Evolutionary conservation across 495 filamentous ascomycete species (phyloP).

Genomic region (Collariella sp.): DNA sequence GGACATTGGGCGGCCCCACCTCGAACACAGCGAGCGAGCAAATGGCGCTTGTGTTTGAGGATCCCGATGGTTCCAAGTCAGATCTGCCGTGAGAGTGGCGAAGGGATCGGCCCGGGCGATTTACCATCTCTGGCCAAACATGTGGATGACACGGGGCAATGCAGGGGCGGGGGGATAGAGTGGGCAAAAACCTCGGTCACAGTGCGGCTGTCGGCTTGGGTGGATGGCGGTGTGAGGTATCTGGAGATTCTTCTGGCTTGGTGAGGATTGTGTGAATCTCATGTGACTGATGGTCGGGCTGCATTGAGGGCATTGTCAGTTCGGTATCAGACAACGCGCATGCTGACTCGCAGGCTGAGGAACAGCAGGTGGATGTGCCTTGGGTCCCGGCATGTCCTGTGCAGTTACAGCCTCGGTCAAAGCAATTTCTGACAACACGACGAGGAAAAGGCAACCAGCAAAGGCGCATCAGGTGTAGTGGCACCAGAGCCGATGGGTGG

Average conservation of each 20-base stretch:
- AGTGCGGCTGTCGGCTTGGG: not conserved
- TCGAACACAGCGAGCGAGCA: not conserved
- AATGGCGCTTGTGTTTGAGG: not conserved
- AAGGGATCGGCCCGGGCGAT: slow-evolving; percentile 3
- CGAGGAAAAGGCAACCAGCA: not conserved
- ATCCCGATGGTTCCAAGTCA: not conserved
- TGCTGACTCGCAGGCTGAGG: not conserved
- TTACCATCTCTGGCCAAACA: not conserved
- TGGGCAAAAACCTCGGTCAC: too few species aligned
- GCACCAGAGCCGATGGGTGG: not conserved
- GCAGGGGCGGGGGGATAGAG: not conserved
- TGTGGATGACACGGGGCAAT: slow-evolving; percentile 3
- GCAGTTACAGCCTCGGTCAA: not conserved
- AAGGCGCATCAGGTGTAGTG: slow-evolving; percentile 10
- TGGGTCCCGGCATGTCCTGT: not conserved
- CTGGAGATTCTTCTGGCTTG: too few species aligned
- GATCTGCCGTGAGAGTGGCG: not conserved
- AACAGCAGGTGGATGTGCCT: not conserved
- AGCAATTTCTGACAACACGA: not conserved
- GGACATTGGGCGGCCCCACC: not conserved
- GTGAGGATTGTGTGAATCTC: not conserved
- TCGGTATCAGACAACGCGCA: not conserved
- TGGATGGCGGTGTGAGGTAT: not conserved
- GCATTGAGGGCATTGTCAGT: not conserved
- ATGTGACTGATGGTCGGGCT: not conserved